A percentile compares a stretch with the other conserved stretches of the same genome.
Conservation (phyloP, 345 rosid genomes). For the Orychophragmus violaceus region DNA sequence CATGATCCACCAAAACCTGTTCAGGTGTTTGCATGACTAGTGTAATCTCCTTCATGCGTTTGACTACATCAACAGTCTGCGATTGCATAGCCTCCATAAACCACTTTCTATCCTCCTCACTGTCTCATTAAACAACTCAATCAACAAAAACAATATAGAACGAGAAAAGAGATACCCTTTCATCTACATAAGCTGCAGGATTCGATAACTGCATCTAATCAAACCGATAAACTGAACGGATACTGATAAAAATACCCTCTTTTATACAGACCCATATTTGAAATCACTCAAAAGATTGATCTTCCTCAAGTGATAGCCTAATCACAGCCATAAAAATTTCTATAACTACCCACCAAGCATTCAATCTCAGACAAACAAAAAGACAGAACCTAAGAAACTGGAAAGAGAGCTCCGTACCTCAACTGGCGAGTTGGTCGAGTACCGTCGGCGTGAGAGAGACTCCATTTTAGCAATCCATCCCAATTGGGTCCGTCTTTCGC, state of each 20-base stretch:
- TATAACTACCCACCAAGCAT: not conserved
- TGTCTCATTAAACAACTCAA: constrained; percentile 23
- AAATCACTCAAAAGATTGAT: not conserved
- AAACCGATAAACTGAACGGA: not conserved
- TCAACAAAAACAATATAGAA: not conserved
- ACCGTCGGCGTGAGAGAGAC: constrained; percentile 82
- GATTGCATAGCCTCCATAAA: constrained; percentile 98
- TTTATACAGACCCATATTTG: not conserved
- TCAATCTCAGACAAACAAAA: not conserved
- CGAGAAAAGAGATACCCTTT: not conserved
- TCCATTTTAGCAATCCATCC: constrained; percentile 97
- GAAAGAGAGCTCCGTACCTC: constrained; percentile 39
- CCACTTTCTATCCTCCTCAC: constrained; percentile 96
- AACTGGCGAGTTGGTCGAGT: constrained; percentile 53
- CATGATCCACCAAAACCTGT: constrained; percentile 70
- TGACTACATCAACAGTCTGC: constrained; percentile 66
- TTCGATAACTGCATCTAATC: not conserved
- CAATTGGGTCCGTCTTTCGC: constrained; percentile 89
- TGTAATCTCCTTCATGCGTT: constrained; percentile 96
- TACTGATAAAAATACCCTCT: not conserved
- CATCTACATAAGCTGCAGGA: not conserved
- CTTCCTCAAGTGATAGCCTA: not conserved
- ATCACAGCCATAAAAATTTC: not conserved
- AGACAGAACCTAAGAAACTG: not conserved
- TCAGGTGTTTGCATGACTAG: constrained; percentile 81